phyloP scores from a whole-genome alignment of 2,329 filamentous ascomycete species.

The Aureobasidium namibiae region DNA sequence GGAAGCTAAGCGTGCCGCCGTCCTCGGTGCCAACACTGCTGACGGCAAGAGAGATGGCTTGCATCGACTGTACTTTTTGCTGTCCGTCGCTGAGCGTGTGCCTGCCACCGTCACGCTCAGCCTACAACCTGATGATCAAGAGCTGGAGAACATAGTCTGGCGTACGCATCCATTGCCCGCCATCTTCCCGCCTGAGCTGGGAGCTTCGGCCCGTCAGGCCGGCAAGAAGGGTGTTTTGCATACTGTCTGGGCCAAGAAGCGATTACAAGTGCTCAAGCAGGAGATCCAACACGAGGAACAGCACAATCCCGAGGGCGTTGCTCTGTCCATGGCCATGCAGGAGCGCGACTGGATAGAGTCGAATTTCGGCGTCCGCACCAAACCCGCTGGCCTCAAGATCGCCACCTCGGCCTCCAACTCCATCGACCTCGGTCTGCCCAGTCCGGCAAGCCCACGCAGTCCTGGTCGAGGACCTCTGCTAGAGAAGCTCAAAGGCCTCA shows the following conservation, averaged over 20 bases:
- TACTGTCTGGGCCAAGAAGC: slow-evolving; percentile 82
- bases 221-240: slow-evolving; percentile 78
- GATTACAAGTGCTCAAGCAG: slow-evolving; percentile 62
- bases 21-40: slow-evolving; percentile 59
- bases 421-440: slow-evolving; percentile 30
- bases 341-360: slow-evolving; percentile 80
- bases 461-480: slow-evolving; percentile 61
- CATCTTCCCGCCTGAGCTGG: slow-evolving; percentile 72
- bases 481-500: slow-evolving; percentile 73
- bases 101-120: slow-evolving; percentile 64
- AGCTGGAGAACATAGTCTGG: slow-evolving; percentile 37
- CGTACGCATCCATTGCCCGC: slow-evolving; percentile 74
- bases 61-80: slow-evolving; percentile 69
- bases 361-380: slow-evolving; percentile 60
- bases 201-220: slow-evolving; percentile 54
- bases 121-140: slow-evolving; percentile 36
- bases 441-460: slow-evolving; percentile 52
- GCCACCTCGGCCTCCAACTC: slow-evolving; percentile 20
- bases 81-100: slow-evolving; percentile 63
- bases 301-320: slow-evolving; percentile 71
- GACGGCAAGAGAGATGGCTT: slow-evolving; percentile 28
- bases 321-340: slow-evolving; percentile 71
- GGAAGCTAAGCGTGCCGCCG: slow-evolving; percentile 60
- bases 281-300: slow-evolving; percentile 70
- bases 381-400: slow-evolving; percentile 32